phyloP scores from a whole-genome alignment of 176 grass and related monocot species.

The Cenchrus americanus region DNA sequence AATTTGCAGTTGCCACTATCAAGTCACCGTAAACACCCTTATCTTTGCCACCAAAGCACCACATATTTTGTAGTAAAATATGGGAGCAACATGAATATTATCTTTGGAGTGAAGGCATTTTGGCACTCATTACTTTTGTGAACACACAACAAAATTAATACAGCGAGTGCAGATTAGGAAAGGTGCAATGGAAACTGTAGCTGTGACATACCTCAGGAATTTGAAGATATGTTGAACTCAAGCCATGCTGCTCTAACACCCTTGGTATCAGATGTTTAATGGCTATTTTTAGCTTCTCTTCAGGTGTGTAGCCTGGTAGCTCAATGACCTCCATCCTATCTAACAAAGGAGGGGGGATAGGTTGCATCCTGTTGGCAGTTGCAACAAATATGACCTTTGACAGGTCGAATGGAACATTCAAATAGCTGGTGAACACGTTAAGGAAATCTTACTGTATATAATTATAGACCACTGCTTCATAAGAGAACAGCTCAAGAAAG shows the following conservation, averaged over 20 bases:
- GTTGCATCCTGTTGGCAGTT: conserved; percentile 92
- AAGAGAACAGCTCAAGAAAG: conserved; percentile 23
- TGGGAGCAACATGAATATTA: conserved; percentile 5
- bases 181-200: conserved; percentile 28
- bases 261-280: conserved; percentile 98
- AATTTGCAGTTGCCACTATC: background rate
- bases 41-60: background rate
- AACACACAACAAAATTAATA: conserved; percentile 13
- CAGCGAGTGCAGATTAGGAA: background rate
- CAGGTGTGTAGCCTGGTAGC: conserved; percentile 93
- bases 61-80: conserved; percentile 6
- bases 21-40: background rate
- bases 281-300: conserved; percentile 98
- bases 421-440: conserved; percentile 74
- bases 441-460: conserved; percentile 49
- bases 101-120: background rate
- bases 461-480: background rate
- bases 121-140: conserved; percentile 1
- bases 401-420: conserved; percentile 98
- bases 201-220: conserved; percentile 81
- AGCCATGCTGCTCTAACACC: conserved; percentile 93
- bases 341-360: conserved; percentile 87
- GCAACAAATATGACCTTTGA: conserved; percentile 98
- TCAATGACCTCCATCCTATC: conserved; percentile 99
- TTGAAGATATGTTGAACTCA: conserved; percentile 81